Evolutionary conservation across 2,329 filamentous ascomycete species (phyloP).

Genomic region (Paracamarosporium sp.): DNA sequence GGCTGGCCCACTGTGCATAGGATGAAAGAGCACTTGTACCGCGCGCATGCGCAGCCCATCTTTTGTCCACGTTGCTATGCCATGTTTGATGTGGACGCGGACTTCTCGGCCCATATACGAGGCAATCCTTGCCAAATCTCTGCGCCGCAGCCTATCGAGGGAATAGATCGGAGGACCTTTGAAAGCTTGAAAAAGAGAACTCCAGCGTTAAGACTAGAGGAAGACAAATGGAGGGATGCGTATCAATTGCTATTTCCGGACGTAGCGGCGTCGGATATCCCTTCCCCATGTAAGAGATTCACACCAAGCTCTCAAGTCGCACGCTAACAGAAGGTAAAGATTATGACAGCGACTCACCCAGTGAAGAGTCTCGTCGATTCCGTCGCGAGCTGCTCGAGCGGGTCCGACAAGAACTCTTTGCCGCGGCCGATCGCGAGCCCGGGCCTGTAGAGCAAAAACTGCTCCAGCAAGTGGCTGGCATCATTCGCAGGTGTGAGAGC

Average conservation of each 20-base stretch:
- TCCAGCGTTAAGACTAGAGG: conserved; percentile 37
- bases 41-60: conserved; percentile 46
- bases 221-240: conserved; percentile 49
- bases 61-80: conserved; percentile 49
- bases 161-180: conserved; percentile 47
- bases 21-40: conserved; percentile 53
- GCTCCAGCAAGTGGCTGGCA: conserved; percentile 32
- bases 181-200: conserved; percentile 44
- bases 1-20: conserved; percentile 50
- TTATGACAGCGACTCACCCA: conserved; percentile 39
- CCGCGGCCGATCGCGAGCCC: conserved; percentile 25
- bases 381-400: conserved; percentile 43
- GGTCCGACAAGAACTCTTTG: conserved; percentile 40
- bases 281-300: conserved; percentile 42
- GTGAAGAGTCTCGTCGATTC: conserved; percentile 34
- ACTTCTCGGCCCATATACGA: conserved; percentile 42
- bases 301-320: background rate
- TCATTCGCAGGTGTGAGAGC: conserved; percentile 34
- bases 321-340: conserved; percentile 29
- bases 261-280: conserved; percentile 32
- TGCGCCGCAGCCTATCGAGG: conserved; percentile 38
- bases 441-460: conserved; percentile 33
- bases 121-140: conserved; percentile 30
- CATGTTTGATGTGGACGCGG: conserved; percentile 41
- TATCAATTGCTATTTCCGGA: conserved; percentile 48